phyloP scores from a whole-genome alignment of 495 filamentous ascomycete species.

The Ascobolus immersus region DNA sequence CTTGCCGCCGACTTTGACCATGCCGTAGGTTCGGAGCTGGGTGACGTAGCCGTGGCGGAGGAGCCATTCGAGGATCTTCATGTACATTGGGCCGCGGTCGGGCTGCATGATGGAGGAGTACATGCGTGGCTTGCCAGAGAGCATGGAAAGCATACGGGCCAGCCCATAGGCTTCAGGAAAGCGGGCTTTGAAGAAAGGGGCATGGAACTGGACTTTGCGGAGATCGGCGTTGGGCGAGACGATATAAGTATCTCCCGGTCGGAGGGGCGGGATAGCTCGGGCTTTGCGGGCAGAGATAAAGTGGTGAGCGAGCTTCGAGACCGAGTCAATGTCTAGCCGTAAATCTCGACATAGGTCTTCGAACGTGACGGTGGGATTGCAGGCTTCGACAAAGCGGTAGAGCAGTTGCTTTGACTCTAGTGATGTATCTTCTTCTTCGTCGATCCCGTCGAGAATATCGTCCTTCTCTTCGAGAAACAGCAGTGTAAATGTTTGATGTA shows the following conservation, averaged over 20 bases:
- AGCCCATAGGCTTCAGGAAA: neutral
- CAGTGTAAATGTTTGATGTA: no score
- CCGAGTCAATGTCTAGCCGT: neutral
- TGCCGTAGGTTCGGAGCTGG: slow-evolving; percentile 68
- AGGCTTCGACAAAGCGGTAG: slow-evolving; percentile 56
- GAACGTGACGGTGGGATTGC: slow-evolving; percentile 64
- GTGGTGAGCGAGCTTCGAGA: slow-evolving; percentile 64
- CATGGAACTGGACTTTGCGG: slow-evolving; percentile 19
- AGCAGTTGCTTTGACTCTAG: no score
- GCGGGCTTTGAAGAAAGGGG: neutral
- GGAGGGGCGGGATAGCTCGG: slow-evolving; percentile 71
- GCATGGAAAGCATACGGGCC: slow-evolving; percentile 28
- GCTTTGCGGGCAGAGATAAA: slow-evolving; percentile 88
- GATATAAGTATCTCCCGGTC: slow-evolving; percentile 76
- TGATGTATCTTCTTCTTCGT: neutral
- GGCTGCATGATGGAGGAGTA: slow-evolving; percentile 64
- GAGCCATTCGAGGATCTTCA: slow-evolving; percentile 77
- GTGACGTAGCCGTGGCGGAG: slow-evolving; percentile 80
- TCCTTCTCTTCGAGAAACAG: slow-evolving; percentile 65
- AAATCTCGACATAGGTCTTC: slow-evolving; percentile 12
- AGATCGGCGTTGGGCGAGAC: slow-evolving; percentile 77
- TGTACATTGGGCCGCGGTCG: slow-evolving; percentile 64
- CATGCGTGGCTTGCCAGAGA: slow-evolving; percentile 33
- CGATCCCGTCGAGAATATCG: slow-evolving; percentile 42
- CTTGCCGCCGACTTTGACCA: slow-evolving; percentile 33